phyloP scores from a whole-genome alignment of 73 alveolate species.

The Paramecium tetraurelia region DNA sequence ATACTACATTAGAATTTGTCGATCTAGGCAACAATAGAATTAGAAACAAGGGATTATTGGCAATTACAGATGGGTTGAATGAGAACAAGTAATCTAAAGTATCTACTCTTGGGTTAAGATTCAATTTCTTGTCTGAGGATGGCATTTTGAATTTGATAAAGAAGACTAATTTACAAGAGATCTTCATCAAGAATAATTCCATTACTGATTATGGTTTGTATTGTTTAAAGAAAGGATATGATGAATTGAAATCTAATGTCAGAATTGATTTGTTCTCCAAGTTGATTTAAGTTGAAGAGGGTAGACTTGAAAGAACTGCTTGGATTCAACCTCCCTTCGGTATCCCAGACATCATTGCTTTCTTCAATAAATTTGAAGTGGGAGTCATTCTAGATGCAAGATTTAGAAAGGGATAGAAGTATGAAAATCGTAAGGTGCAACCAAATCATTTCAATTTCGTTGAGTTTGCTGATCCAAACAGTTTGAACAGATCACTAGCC shows the following conservation, averaged over 20 bases:
- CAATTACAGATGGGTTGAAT: constrained; percentile 78
- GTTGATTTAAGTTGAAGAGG: constrained; percentile 71
- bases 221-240: constrained; percentile 65
- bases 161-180: constrained; percentile 68
- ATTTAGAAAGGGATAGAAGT: constrained; percentile 81
- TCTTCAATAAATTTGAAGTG: constrained; percentile 69
- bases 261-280: constrained; percentile 84
- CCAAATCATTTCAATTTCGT: constrained; percentile 72
- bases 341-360: constrained; percentile 25
- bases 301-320: constrained; percentile 82
- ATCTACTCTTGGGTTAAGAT: constrained; percentile 82
- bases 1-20: constrained; percentile 76
- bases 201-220: constrained; percentile 75
- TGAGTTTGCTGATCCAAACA: constrained; percentile 87
- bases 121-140: constrained; percentile 88
- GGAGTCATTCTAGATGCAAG: constrained; percentile 88
- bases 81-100: constrained; percentile 76
- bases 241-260: constrained; percentile 64
- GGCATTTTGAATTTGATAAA: constrained; percentile 76
- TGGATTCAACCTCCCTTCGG: constrained; percentile 83
- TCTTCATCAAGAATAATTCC: constrained; percentile 79
- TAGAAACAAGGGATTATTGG: constrained; percentile 89
- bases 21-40: constrained; percentile 94
- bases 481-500: constrained; percentile 83
- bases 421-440: constrained; percentile 75